A percentile compares a stretch with the other conserved stretches of the same genome.
These are phyloP conservation scores for Claviceps sorghi DNA, from an alignment of 2,329 filamentous ascomycete genomes.

Conservation along the genomic window DNA sequence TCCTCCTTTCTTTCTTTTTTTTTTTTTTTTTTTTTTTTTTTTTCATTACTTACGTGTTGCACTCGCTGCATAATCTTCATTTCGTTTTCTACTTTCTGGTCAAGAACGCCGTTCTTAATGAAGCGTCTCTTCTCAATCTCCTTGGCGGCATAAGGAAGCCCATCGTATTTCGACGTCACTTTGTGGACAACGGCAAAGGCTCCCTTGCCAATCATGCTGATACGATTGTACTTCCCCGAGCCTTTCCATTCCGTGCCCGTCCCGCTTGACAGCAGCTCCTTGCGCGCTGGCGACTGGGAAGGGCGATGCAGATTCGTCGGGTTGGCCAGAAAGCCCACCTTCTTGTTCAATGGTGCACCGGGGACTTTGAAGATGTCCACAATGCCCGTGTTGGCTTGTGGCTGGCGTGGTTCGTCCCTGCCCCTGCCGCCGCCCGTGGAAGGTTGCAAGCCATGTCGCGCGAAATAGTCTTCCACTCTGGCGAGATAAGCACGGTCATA, in stretches of 20 bases:
- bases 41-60: constrained; percentile 51
- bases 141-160: constrained; percentile 76
- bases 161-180: constrained; percentile 72
- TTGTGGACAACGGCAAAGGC: constrained; percentile 92
- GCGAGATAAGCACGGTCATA: constrained; percentile 50
- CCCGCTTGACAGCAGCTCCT: constrained; percentile 11
- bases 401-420: constrained; percentile 27
- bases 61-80: constrained; percentile 89
- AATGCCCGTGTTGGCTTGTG: constrained; percentile 23
- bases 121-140: constrained; percentile 88
- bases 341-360: constrained; percentile 7
- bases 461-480: constrained; percentile 56
- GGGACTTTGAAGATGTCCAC: constrained; percentile 20
- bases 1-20: too few relatives aligned
- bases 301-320: constrained; percentile 4
- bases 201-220: constrained; percentile 72
- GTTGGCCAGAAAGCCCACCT: constrained; percentile 2
- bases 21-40: too few relatives aligned
- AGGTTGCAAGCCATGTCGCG: constrained; percentile 21
- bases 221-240: constrained; percentile 69
- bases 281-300: constrained; percentile 11
- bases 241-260: constrained; percentile 62
- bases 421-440: constrained; percentile 25
- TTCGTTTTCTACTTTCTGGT: constrained; percentile 89
- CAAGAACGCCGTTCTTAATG: constrained; percentile 79